Evolutionary conservation across 305 asterid genomes (phyloP), one percentile per base, ranked within the genome.

Genomic region (Fraxinus floribunda): DNA sequence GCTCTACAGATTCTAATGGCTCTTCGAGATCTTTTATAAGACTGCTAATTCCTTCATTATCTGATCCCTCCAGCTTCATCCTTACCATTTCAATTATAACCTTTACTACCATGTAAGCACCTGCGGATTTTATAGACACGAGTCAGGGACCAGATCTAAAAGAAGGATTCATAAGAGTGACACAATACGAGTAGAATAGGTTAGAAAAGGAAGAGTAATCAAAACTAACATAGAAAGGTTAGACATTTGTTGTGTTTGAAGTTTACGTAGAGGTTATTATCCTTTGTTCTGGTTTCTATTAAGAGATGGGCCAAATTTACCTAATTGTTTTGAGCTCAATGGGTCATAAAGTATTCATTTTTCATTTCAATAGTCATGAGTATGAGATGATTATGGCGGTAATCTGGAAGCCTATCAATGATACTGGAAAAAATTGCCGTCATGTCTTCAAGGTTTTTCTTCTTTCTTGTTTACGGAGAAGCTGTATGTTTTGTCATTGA

Each of bases 401-500:
- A 30, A 78, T 96, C 82, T 96, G 99, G 99, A 96, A 94, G 92
- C 99, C 97, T 78, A 78, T 92, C 84, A 93, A 91, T 89, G 99
- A 96, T 85, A 94, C 97, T 80, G 95, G 97, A 13, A 94, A 92
- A 89, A 91, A 94, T 83, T 94, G 98, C 98, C 93, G 98, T 83
- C 98, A 93, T 81, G 97, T 96, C 34, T 94, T 91, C 92, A 96
- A 96, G 98, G 99, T 96, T 76, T 77, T 90, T 75, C 22, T 15
- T 72, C 26, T 72, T 72, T 11, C 44, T 72, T 72, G 26, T 72
- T 72, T 34, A 7, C 7, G 13, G 44, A 32, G 26, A 34, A 72
- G 7, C 76, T 70, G 3, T 13, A 7, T 34, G 13, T 41, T 76
- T 86, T 38, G 66, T 46, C 72, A 24, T 16, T 39, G 76, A 71